Conservation (phyloP, 2,329 filamentous ascomycete genomes). For the Alternaria consortialis region DNA sequence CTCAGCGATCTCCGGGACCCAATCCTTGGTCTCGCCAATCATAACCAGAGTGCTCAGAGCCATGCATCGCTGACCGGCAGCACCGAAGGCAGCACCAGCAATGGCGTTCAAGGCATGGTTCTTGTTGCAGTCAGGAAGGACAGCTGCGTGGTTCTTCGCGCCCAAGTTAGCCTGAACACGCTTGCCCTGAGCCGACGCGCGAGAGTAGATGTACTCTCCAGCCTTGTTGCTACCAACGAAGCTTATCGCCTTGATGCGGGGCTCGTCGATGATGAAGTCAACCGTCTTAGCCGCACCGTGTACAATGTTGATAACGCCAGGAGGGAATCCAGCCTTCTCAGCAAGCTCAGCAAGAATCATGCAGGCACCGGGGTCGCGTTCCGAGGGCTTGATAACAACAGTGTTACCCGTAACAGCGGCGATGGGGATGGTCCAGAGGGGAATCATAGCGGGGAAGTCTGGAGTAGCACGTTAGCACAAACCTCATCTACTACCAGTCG, state of each 20-base stretch:
- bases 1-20: constrained; percentile 80
- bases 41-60: constrained; percentile 83
- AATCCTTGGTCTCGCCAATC: constrained; percentile 84
- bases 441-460: constrained; percentile 94
- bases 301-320: constrained; percentile 83
- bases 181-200: constrained; percentile 85
- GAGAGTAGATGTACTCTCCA: constrained; percentile 83
- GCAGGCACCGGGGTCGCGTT: constrained; percentile 82
- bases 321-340: constrained; percentile 81
- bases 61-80: constrained; percentile 88
- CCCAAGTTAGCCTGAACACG: constrained; percentile 87
- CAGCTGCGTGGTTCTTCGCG: constrained; percentile 87
- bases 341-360: constrained; percentile 87
- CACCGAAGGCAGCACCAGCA: constrained; percentile 83
- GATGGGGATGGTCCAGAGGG: constrained; percentile 88
- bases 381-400: constrained; percentile 83
- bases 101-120: constrained; percentile 88
- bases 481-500: neutral
- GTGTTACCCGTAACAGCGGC: constrained; percentile 86
- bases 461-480: constrained; percentile 32
- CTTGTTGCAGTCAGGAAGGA: constrained; percentile 88
- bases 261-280: constrained; percentile 86
- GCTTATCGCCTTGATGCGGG: constrained; percentile 83
- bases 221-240: constrained; percentile 90
- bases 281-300: constrained; percentile 83